Evolutionary conservation across 495 filamentous ascomycete genomes (phyloP), one percentile per base, ranked within the genome.

Genomic region (Annulohypoxylon bovei): DNA sequence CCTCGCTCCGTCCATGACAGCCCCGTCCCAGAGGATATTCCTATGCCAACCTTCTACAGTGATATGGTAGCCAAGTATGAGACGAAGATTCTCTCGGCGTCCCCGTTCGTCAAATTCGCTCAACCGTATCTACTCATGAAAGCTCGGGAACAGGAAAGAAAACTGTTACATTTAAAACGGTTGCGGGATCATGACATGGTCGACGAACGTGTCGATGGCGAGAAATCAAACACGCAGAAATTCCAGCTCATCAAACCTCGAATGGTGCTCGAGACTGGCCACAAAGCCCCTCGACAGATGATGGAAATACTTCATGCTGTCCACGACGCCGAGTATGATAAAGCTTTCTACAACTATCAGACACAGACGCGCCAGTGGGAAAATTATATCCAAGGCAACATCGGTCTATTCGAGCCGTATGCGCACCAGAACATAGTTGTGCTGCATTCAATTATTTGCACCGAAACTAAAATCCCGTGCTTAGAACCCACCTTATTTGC

Each of bases 331-430:
- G 96, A 99, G 73, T 98, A 97, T 72, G 95, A 98, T 76, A 94
- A 95, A 78, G 95, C 94, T 9, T 79, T 96, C 33, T 93, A 98
- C 77, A 93, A 93, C 63, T 98, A 98, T 75, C 88, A 93, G 76
- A 98, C 94, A 0, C 95, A 98, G 77, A 97, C 93, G 62, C 86
- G 91, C 46, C 93, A 97, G 67, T 98, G 95, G 95, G 96, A 98
- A 70, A 91, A 92, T 20, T 97, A 96, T 65, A 88, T 97, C 6
- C 84, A 93, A 33, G 92, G 91, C 16, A 94, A 91, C 57, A 82
- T 89, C 57, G 90, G 94, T 71, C 84, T 98, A 5, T 99, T 98
- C 70, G 93, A 98, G 77, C 96, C 96, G 6, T 93, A 91, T 70
- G 89, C 92, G 0, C 96, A 98, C 74, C 96, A 99, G 74, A 97